These are phyloP conservation scores for Platanthera zijinensis DNA, from an alignment of 106 monocot species.

Conservation along the genomic window DNA sequence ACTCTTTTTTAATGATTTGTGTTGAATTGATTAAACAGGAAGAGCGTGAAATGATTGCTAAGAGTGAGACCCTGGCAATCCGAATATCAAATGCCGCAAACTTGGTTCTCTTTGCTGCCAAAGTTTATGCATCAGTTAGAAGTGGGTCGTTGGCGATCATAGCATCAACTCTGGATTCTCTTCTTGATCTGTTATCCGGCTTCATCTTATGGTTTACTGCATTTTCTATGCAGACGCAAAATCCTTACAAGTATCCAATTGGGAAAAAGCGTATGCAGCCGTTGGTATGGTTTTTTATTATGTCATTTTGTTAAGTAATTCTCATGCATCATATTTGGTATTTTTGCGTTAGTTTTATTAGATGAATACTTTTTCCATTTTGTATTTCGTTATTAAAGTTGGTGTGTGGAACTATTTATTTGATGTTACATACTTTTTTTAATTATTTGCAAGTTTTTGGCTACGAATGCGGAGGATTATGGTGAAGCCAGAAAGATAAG, in stretches of 20 bases:
- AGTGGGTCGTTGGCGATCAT: slow-evolving; percentile 93
- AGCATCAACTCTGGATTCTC: slow-evolving; percentile 96
- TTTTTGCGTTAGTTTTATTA: background rate
- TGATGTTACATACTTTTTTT: too few species aligned
- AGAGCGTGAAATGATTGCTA: slow-evolving; percentile 70
- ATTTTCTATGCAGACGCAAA: slow-evolving; percentile 90
- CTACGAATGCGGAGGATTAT: too few species aligned
- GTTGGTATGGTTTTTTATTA: slow-evolving; percentile 35
- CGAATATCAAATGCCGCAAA: slow-evolving; percentile 83
- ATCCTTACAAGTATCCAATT: slow-evolving; percentile 90
- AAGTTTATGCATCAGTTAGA: slow-evolving; percentile 89
- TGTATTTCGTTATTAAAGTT: background rate
- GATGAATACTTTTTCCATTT: background rate
- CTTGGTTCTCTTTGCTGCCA: slow-evolving; percentile 84
- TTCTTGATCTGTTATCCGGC: slow-evolving; percentile 93
- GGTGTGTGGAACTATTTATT: background rate
- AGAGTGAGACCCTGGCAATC: slow-evolving; percentile 73
- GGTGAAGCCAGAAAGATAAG: too few species aligned
- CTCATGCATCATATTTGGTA: too few species aligned
- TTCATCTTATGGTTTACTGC: slow-evolving; percentile 98
- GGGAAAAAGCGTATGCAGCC: slow-evolving; percentile 99
- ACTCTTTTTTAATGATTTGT: background rate
- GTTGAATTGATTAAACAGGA: slow-evolving; percentile 37
- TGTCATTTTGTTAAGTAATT: background rate
- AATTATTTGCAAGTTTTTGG: too few species aligned